A percentile compares a stretch with the other conserved stretches of the same genome.
Evolutionary conservation across 2,329 filamentous ascomycete genomes (phyloP).

Genomic region (Dactylonectria macrodidyma): DNA sequence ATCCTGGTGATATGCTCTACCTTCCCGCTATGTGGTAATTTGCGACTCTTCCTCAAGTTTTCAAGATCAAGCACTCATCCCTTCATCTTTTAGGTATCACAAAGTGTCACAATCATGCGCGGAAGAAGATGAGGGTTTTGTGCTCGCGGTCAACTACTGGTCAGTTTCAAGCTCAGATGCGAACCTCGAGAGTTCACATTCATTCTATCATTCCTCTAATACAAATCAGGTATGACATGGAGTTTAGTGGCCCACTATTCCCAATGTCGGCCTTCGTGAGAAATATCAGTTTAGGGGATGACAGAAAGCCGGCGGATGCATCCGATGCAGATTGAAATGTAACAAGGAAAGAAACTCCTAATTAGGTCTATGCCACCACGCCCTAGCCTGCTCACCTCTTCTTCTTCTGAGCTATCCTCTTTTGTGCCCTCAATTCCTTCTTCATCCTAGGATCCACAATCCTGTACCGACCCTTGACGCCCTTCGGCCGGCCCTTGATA

Average conservation of each 20-base stretch:
- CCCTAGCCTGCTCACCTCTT: slow-evolving; percentile 56
- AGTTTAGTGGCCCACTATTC: slow-evolving; percentile 80
- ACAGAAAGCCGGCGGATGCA: slow-evolving; percentile 19
- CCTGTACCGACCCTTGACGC: slow-evolving; percentile 96
- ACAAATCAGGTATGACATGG: slow-evolving; percentile 81
- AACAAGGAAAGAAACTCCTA: slow-evolving; percentile 25
- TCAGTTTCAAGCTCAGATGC: slow-evolving; percentile 53
- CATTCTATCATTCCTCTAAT: slow-evolving; percentile 19
- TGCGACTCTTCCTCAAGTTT: not conserved
- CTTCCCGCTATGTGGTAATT: slow-evolving; percentile 83
- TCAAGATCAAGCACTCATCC: not conserved
- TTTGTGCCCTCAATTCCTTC: slow-evolving; percentile 93
- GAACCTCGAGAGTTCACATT: not conserved
- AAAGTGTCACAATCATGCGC: slow-evolving; percentile 82
- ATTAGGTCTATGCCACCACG: slow-evolving; percentile 31
- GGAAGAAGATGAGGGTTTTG: slow-evolving; percentile 79
- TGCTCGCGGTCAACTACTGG: slow-evolving; percentile 88
- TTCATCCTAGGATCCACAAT: slow-evolving; percentile 97
- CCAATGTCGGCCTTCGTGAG: slow-evolving; percentile 71
- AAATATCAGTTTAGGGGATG: slow-evolving; percentile 48
- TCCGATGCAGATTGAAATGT: slow-evolving; percentile 31
- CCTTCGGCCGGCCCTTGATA: slow-evolving; percentile 87
- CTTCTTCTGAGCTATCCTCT: slow-evolving; percentile 82
- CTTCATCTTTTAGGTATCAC: slow-evolving; percentile 71
- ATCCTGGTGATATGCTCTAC: slow-evolving; percentile 86